Base-by-base conservation (phyloP, 2,329 filamentous ascomycete genomes). In the Sclerotinia spermophila region DNA sequence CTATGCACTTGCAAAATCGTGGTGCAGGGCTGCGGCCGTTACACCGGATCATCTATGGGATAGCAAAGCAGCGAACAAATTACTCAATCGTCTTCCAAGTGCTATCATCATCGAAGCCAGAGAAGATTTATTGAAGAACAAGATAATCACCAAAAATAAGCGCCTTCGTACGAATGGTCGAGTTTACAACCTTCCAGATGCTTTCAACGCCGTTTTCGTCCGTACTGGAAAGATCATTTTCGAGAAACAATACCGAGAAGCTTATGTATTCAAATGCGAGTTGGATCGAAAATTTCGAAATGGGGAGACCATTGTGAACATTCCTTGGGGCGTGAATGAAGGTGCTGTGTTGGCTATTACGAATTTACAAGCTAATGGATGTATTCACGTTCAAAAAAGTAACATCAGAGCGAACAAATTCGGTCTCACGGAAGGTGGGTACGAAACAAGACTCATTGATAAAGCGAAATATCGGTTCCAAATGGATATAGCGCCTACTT, bases 341-440 rank as follows among this genome's bases (percentile, higher is more conserved):
- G 90, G 90, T 38, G 84, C 87, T 42, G 85, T 91, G 71, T 86
- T 93, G 83, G 90, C 88, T 2, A 81, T 91, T 70, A 84, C 88
- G 55, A 92, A 92, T 75, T 79, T 94, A 69, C 85, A 89, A 72
- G 86, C 88, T 0, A 79, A 85, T 65, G 86, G 87, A 5, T 84
- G 86, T 55, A 82, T 93, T 56, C 82, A 78, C 24, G 77, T 92
- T 10, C 80, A 84, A 5, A 82, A 86, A 0, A 77, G 84, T 2
- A 82, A 89, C 55, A 84, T 91, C 7, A 87, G 87, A 1, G 76
- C 85, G 65, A 87, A 92, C 42, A 88, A 89, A 2, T 90, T 91
- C 77, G 91, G 92, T 1, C 91, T 93, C 76, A 86, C 87, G 68
- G 89, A 90, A 11, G 87, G 87, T 24, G 88, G 91, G 73, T 94